These are phyloP conservation scores for Phytophthora fragariae DNA, from an alignment of 352 stramenopile species.

Conservation along the genomic window DNA sequence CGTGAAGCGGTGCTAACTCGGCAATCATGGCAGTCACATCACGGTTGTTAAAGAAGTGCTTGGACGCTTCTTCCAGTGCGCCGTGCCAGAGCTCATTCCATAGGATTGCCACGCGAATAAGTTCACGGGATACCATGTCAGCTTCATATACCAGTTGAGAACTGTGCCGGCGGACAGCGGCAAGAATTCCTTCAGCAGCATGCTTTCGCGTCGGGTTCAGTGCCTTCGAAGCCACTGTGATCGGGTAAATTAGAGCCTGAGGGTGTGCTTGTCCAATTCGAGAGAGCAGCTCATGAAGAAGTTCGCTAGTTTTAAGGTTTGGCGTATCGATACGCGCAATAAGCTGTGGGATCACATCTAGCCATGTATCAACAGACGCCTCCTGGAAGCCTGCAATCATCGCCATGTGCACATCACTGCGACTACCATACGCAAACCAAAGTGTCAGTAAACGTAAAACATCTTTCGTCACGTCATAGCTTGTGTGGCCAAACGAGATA, in stretches of 20 bases:
- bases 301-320: slow-evolving; percentile 79
- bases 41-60: slow-evolving; percentile 97
- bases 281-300: slow-evolving; percentile 90
- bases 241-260: slow-evolving; percentile 99
- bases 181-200: slow-evolving; percentile 96
- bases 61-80: slow-evolving; percentile 97
- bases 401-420: slow-evolving; percentile 86
- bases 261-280: slow-evolving; percentile 95
- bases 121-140: slow-evolving; percentile 95
- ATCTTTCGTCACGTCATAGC: slow-evolving; percentile 96
- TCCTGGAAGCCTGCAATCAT: slow-evolving; percentile 92
- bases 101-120: slow-evolving; percentile 99
- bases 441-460: slow-evolving; percentile 98
- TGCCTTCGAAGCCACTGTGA: slow-evolving; percentile 98
- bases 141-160: slow-evolving; percentile 97
- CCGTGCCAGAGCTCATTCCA: slow-evolving; percentile 99
- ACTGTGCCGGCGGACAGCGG: slow-evolving; percentile 94
- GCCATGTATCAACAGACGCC: slow-evolving; percentile 98
- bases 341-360: slow-evolving; percentile 98
- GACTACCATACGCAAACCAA: slow-evolving; percentile 98
- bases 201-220: slow-evolving; percentile 90
- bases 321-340: slow-evolving; percentile 94
- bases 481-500: slow-evolving; percentile 96
- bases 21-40: slow-evolving; percentile 98
- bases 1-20: slow-evolving; percentile 95